phyloP scores from a whole-genome alignment of 2,329 filamentous ascomycete species.

The Ceratocystis colombiana region DNA sequence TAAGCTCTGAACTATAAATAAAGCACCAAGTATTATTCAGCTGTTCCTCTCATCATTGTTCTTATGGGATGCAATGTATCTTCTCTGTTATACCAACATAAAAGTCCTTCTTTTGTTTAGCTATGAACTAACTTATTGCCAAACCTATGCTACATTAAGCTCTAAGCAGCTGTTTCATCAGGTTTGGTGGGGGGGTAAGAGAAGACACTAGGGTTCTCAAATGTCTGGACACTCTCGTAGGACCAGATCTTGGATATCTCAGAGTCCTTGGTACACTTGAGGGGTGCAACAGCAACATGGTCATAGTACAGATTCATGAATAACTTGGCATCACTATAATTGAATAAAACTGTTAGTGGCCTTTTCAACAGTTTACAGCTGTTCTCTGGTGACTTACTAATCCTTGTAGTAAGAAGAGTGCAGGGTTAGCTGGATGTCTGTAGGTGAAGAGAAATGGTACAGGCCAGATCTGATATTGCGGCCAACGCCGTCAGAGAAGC shows the following conservation, averaged over 20 bases:
- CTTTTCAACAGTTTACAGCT: background rate
- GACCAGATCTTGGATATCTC: slow-evolving; percentile 13
- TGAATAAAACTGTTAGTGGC: background rate
- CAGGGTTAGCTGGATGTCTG: slow-evolving; percentile 11
- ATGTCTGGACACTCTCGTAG: background rate
- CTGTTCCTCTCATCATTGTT: too few relatives aligned
- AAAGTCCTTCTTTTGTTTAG: background rate
- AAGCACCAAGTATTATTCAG: too few relatives aligned
- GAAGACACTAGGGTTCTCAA: slow-evolving; percentile 11
- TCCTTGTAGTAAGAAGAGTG: slow-evolving; percentile 16
- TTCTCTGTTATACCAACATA: background rate
- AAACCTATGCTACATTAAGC: background rate
- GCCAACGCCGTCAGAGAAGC: slow-evolving; percentile 21
- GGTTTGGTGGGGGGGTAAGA: background rate
- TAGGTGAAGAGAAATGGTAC: slow-evolving; percentile 15
- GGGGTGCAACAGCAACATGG: background rate
- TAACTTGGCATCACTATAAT: slow-evolving; percentile 1
- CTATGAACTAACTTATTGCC: background rate
- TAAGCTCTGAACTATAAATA: too few relatives aligned
- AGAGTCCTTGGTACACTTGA: background rate
- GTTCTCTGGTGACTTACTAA: slow-evolving; percentile 1
- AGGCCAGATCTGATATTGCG: slow-evolving; percentile 14
- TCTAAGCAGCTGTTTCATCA: background rate
- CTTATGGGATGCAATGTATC: too few relatives aligned
- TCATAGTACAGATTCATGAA: slow-evolving; percentile 15